Percentiles rank a stretch among this genome's conserved stretches.
phyloP scores from a whole-genome alignment of 2,329 filamentous ascomycete species.

The Ophiostoma perfectum region DNA sequence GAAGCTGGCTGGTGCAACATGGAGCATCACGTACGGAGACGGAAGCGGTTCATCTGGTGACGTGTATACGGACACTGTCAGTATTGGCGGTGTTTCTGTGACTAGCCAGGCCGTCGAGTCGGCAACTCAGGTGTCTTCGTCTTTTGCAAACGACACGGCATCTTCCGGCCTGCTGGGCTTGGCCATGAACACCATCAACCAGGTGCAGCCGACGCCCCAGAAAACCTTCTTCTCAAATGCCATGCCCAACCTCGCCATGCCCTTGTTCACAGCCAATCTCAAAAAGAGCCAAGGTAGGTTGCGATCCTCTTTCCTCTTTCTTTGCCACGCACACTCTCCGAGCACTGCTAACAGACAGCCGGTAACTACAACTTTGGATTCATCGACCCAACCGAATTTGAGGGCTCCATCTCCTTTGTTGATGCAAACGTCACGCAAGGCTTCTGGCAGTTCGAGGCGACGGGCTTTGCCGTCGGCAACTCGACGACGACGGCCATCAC shows the following conservation, averaged over 20 bases:
- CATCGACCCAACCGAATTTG: constrained; percentile 51
- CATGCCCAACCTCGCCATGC: constrained; percentile 30
- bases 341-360: constrained; percentile 19
- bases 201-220: constrained; percentile 37
- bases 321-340: background rate
- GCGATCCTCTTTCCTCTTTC: background rate
- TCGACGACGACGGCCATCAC: constrained; percentile 25
- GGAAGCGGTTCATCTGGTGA: constrained; percentile 38
- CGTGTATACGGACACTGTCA: constrained; percentile 41
- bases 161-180: constrained; percentile 43
- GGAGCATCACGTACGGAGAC: constrained; percentile 41
- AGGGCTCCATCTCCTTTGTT: constrained; percentile 48
- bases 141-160: constrained; percentile 36
- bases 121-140: constrained; percentile 38
- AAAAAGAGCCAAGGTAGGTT: constrained; percentile 35
- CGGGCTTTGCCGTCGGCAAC: constrained; percentile 41
- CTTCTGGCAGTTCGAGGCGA: constrained; percentile 54
- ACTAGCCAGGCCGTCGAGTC: constrained; percentile 41
- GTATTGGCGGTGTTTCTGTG: constrained; percentile 40
- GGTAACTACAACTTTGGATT: constrained; percentile 51
- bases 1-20: constrained; percentile 33
- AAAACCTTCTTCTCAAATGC: constrained; percentile 40
- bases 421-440: constrained; percentile 45
- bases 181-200: constrained; percentile 42
- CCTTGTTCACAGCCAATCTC: constrained; percentile 35